These are phyloP conservation scores for Epichloe glyceriae DNA, from an alignment of 2,329 filamentous ascomycete genomes.

Conservation along the genomic window DNA sequence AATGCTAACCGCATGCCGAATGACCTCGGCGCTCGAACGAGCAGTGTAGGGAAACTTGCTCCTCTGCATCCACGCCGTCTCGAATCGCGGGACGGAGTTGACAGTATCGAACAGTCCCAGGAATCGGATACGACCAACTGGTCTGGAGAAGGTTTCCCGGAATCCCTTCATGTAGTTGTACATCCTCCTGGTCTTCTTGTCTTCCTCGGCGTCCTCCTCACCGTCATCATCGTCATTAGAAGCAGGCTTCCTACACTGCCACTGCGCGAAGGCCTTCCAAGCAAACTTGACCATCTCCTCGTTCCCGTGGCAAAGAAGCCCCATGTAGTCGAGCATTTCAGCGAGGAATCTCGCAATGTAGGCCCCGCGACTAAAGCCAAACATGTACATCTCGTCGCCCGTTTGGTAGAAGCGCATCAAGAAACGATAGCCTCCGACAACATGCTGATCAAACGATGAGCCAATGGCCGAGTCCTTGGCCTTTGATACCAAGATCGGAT, in stretches of 20 bases:
- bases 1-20: slow-evolving; percentile 57
- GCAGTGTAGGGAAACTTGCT: slow-evolving; percentile 62
- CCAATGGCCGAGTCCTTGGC: slow-evolving; percentile 71
- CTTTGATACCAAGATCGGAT: slow-evolving; percentile 53
- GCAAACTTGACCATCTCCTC: slow-evolving; percentile 77
- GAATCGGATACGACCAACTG: slow-evolving; percentile 60
- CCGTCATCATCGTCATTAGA: slow-evolving; percentile 24
- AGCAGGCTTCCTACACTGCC: slow-evolving; percentile 48
- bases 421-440: slow-evolving; percentile 72
- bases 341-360: slow-evolving; percentile 66
- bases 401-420: slow-evolving; percentile 60
- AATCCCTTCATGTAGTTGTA: slow-evolving; percentile 68
- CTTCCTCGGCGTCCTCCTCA: slow-evolving; percentile 18
- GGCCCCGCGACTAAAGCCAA: slow-evolving; percentile 60
- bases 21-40: slow-evolving; percentile 43
- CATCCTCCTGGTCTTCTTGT: slow-evolving; percentile 36
- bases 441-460: slow-evolving; percentile 69
- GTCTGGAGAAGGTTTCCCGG: slow-evolving; percentile 66
- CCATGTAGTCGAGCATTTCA: slow-evolving; percentile 76
- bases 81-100: slow-evolving; percentile 67
- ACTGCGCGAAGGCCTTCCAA: slow-evolving; percentile 69
- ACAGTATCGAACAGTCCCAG: slow-evolving; percentile 74
- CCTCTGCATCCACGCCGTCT: slow-evolving; percentile 64
- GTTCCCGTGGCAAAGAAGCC: slow-evolving; percentile 67
- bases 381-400: slow-evolving; percentile 55